Base-by-base conservation (phyloP, 2,329 filamentous ascomycete species). In the Talaromyces sp. region DNA sequence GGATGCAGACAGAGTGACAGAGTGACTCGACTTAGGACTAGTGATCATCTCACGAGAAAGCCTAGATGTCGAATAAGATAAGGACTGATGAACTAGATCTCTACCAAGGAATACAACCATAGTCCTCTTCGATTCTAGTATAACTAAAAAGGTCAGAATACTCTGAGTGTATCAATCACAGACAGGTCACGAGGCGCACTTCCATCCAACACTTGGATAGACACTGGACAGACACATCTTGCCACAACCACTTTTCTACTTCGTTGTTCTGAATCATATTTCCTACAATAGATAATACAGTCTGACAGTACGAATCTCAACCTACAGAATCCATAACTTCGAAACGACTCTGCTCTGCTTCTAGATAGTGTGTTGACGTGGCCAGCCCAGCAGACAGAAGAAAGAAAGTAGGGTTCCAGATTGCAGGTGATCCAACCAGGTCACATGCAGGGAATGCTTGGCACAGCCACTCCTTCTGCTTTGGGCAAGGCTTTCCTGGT, bases 371-470 rank as follows among this genome's bases (percentile, higher is more conserved):
- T 4, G 40, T 55, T 46, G 53, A 55, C 53, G 53, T 55, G 53
- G 53, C 53, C 10, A 19, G 13, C 35, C n/a, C n/a, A n/a, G n/a
- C 2, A 35, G 22, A 19, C 11, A 33, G 21, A 5, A 22, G 21
- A n/a, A 45, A 35, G 21, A 48, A 36, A 54, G 36, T 59, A 59
- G 57, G 57, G 57, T 59, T 59, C 57, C 41, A 35, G 41, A 25
- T 22, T 22, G 53, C 56, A 58, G 56, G 56, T 58, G 57, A 54
- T 59, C 41, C 3, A 41, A 7, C 7, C 11, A 5, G 17, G 57
- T 59, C 57, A 59, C 57, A 59, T 59, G 57, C 57, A 48, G 45
- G 39, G 43, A 46, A 46, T 46, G 43, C 25, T 33, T 46, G 43
- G 43, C 43, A 31, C 31, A n/a, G n/a, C 28, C 25, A 48, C 45